Evolutionary conservation across 164 flowering plant genomes (phyloP).

Genomic region (Berberis vulgaris): DNA sequence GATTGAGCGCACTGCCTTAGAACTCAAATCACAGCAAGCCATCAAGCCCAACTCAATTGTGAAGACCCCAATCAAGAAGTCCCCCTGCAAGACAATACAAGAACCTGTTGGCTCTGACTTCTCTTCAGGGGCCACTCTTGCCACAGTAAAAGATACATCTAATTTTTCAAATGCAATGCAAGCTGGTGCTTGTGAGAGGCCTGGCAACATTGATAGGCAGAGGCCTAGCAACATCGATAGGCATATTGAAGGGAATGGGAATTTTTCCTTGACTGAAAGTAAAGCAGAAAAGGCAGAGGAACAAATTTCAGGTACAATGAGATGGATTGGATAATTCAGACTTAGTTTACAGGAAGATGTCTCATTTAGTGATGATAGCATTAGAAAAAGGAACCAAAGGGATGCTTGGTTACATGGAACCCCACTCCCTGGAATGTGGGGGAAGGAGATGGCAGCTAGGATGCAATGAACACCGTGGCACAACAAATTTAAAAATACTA

Average conservation of each 20-base stretch:
- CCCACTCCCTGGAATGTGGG: too few relatives aligned
- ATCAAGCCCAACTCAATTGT: constrained; percentile 23
- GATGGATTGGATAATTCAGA: too few relatives aligned
- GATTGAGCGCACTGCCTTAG: constrained; percentile 38
- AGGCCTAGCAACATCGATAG: too few relatives aligned
- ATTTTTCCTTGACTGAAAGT: constrained; percentile 33
- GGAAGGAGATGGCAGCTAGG: too few relatives aligned
- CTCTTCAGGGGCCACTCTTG: constrained; percentile 77
- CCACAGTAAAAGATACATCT: constrained; percentile 42
- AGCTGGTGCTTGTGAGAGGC: constrained; percentile 35
- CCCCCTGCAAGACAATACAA: constrained; percentile 28
- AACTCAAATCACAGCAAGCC: constrained; percentile 47
- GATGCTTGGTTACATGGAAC: too few relatives aligned
- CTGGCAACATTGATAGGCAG: constrained; percentile 29
- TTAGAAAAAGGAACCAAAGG: too few relatives aligned
- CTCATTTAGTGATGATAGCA: too few relatives aligned
- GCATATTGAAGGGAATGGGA: constrained; percentile 28
- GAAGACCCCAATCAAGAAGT: constrained; percentile 50
- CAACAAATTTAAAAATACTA: too few relatives aligned
- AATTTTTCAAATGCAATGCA: constrained; percentile 27
- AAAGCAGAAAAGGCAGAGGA: constrained; percentile 64
- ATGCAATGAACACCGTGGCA: too few relatives aligned
- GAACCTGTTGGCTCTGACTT: constrained; percentile 83
- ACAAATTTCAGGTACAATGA: constrained; percentile 37
- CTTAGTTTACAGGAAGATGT: too few relatives aligned